These are phyloP conservation scores for Phytophthora lateralis DNA, from an alignment of 352 stramenopile species.

Conservation along the genomic window DNA sequence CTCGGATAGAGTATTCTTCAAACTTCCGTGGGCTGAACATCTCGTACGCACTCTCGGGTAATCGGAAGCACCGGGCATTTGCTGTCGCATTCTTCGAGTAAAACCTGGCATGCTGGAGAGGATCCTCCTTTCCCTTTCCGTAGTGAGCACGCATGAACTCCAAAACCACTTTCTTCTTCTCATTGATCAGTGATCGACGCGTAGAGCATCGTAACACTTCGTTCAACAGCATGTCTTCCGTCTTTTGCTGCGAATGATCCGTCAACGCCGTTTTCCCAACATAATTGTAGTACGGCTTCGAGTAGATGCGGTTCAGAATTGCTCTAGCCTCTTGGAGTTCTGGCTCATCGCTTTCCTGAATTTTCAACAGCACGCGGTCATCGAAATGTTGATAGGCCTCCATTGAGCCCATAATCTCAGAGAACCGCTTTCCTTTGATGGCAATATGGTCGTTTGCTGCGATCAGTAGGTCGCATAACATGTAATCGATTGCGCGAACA, in stretches of 20 bases:
- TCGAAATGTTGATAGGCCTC: slow-evolving; percentile 85
- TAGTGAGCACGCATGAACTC: slow-evolving; percentile 83
- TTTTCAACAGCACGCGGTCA: slow-evolving; percentile 75
- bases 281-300: slow-evolving; percentile 79
- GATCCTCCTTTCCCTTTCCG: slow-evolving; percentile 81
- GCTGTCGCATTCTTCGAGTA: slow-evolving; percentile 72
- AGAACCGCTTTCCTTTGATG: slow-evolving; percentile 71
- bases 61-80: slow-evolving; percentile 52
- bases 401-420: slow-evolving; percentile 65
- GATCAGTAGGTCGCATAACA: slow-evolving; percentile 85
- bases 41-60: slow-evolving; percentile 61
- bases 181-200: slow-evolving; percentile 33
- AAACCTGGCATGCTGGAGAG: slow-evolving; percentile 75
- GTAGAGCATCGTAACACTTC: slow-evolving; percentile 64
- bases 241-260: slow-evolving; percentile 45
- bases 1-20: slow-evolving; percentile 68
- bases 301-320: slow-evolving; percentile 68
- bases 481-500: slow-evolving; percentile 86
- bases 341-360: slow-evolving; percentile 71
- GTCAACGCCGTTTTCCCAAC: slow-evolving; percentile 72
- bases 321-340: slow-evolving; percentile 50
- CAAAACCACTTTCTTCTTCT: slow-evolving; percentile 71
- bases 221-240: slow-evolving; percentile 53
- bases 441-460: slow-evolving; percentile 64
- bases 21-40: slow-evolving; percentile 74